A percentile compares a stretch with the other conserved stretches of the same genome.
phyloP scores from a whole-genome alignment of 2,329 filamentous ascomycete species.

The Chrysosporium keratinophilum region DNA sequence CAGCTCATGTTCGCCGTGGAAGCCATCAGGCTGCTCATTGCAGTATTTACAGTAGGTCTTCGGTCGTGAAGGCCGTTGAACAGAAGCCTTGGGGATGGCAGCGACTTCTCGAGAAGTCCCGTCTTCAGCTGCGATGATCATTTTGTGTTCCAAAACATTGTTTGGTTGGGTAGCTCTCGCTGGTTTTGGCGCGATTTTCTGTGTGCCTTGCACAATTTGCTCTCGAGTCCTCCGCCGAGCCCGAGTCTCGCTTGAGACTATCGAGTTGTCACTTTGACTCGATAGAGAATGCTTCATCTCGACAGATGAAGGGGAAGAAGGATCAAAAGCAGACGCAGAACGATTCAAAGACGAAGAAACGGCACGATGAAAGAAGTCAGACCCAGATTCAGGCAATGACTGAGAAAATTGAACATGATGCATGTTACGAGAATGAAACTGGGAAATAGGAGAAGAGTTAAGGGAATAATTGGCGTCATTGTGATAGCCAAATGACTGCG shows the following conservation, averaged over 20 bases:
- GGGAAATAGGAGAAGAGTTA: conserved; percentile 21
- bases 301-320: conserved; percentile 31
- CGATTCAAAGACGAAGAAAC: conserved; percentile 12
- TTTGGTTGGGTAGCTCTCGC: conserved; percentile 26
- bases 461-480: conserved; percentile 23
- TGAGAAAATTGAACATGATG: conserved; percentile 24
- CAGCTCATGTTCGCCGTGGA: conserved; percentile 77
- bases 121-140: conserved; percentile 44
- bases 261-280: conserved; percentile 37
- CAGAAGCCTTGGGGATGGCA: conserved; percentile 45
- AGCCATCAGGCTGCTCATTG: conserved; percentile 62
- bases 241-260: conserved; percentile 36
- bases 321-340: conserved; percentile 26
- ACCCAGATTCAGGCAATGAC: conserved; percentile 25
- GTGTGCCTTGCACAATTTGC: conserved; percentile 39
- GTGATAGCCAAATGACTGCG: conserved; percentile 21
- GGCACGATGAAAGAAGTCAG: conserved; percentile 26
- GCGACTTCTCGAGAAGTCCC: conserved; percentile 47
- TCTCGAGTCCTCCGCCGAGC: conserved; percentile 40
- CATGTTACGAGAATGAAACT: conserved; percentile 21
- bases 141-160: conserved; percentile 35
- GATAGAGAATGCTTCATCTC: conserved; percentile 45
- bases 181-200: conserved; percentile 43
- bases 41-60: conserved; percentile 64
- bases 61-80: conserved; percentile 56